phyloP scores from a whole-genome alignment of 148 eudicot genomes.

The Rhododendron vialii region DNA sequence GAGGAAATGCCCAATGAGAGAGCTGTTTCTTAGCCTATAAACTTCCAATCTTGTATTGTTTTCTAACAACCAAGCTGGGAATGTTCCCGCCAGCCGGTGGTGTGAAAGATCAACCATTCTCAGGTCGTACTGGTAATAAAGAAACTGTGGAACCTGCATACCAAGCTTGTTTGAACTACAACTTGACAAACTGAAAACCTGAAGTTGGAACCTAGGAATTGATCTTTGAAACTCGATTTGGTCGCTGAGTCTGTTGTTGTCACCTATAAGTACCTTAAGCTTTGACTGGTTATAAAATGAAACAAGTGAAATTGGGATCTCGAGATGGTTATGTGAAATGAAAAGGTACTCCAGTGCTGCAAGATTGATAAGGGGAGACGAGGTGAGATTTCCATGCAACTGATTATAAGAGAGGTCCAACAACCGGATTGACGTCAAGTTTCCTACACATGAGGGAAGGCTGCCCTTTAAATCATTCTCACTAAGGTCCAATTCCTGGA shows the following conservation, averaged over 20 bases:
- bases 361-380: background rate
- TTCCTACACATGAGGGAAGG: background rate
- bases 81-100: background rate
- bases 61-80: slow-evolving; percentile 15
- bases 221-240: background rate
- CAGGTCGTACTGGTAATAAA: background rate
- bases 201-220: background rate
- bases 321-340: background rate
- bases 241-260: background rate
- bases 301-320: background rate
- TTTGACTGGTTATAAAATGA: slow-evolving; percentile 6
- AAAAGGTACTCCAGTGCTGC: background rate
- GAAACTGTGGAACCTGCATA: background rate
- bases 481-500: background rate
- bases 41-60: background rate
- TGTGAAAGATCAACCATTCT: background rate
- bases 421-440: background rate
- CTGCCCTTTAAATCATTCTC: background rate
- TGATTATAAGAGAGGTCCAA: slow-evolving; percentile 14
- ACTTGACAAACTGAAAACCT: background rate
- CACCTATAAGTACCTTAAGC: background rate
- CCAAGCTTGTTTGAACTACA: background rate
- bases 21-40: background rate
- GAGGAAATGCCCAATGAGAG: background rate
- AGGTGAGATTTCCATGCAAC: background rate